phyloP scores from a whole-genome alignment of 2,329 filamentous ascomycete species.

The Fusarium nodosum region DNA sequence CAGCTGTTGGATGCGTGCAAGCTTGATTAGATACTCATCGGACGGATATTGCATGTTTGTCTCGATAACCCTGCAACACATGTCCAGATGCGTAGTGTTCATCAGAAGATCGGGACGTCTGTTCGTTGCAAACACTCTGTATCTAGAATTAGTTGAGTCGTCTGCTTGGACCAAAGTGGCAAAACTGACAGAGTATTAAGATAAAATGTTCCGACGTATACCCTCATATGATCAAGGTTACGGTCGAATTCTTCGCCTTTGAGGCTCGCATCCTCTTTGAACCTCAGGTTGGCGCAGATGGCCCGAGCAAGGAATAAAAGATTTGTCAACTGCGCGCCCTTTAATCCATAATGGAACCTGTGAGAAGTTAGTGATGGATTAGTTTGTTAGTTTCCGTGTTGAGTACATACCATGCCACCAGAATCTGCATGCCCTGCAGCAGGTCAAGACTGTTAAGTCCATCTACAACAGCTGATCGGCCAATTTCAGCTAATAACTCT shows the following conservation, averaged over 20 bases:
- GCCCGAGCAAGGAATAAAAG: slow-evolving; percentile 63
- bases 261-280: slow-evolving; percentile 47
- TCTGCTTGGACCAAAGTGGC: background rate
- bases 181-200: slow-evolving; percentile 61
- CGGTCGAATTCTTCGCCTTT: slow-evolving; percentile 40
- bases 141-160: background rate
- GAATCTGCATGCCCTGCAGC: slow-evolving; percentile 61
- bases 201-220: slow-evolving; percentile 65
- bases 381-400: background rate
- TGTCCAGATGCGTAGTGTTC: slow-evolving; percentile 60
- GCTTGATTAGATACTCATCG: slow-evolving; percentile 60
- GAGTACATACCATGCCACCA: slow-evolving; percentile 61
- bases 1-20: slow-evolving; percentile 64
- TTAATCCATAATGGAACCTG: slow-evolving; percentile 64
- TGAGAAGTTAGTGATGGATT: slow-evolving; percentile 26
- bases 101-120: slow-evolving; percentile 64
- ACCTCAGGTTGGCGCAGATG: slow-evolving; percentile 60
- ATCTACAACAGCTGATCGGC: slow-evolving; percentile 56
- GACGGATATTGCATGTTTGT: slow-evolving; percentile 59
- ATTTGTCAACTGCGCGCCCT: slow-evolving; percentile 65
- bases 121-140: slow-evolving; percentile 60
- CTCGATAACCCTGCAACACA: slow-evolving; percentile 60
- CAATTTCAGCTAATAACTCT: slow-evolving; percentile 60
- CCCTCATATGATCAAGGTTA: slow-evolving; percentile 61
- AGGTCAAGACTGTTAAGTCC: slow-evolving; percentile 62